Evolutionary conservation across 2,329 filamentous ascomycete species (phyloP), one percentile per base, ranked within the genome.

Genomic region (Rachicladosporium sp.): DNA sequence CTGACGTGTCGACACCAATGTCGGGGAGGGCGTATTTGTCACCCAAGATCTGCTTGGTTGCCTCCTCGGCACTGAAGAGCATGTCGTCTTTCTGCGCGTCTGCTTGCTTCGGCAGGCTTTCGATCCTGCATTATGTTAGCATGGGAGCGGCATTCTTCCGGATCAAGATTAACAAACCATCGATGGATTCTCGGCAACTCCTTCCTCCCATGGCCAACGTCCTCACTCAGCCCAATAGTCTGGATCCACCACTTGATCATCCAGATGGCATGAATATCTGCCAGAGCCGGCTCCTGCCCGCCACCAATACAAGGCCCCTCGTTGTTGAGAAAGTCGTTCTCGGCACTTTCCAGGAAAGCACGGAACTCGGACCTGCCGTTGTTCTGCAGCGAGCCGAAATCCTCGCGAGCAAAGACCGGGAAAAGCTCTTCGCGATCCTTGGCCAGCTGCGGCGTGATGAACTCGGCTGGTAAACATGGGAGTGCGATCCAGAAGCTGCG

Each of bases 251-350:
- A 50, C 35, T 47, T 48, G 31, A 50, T 38, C 41, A 50, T 46
- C 48, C 48, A 50, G 11, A 44, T 41, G n/a, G 46, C 46, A 42
- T 49, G 46, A 10, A 50, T 38, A 35, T 50, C 48, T 10, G 48
- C 48, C 10, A 50, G 29, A 1, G 40, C 42, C 23, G 33, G 42
- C 15, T 45, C 36, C 5, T 33, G 10, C 37, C 35, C 29, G 4
- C 48, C 48, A 9, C 41, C 43, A 30, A 50, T 42, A 35, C 44
- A 50, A 29, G 45, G 45, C 11, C 41, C 43, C 10, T 38, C 41
- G 7, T 42, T 41, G 3, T 35, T 30, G 3, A 50, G 35, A 37
- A 49, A 50, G 6, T 46, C 48, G n/a, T 44, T 36, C 37, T 50
- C 48, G n/a, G 46, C 42, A 7, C 45, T 46, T 4, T 40, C 31